These are phyloP conservation scores for Suillus variegatus DNA, from an alignment of 768 basidiomycete species.

Conservation along the genomic window DNA sequence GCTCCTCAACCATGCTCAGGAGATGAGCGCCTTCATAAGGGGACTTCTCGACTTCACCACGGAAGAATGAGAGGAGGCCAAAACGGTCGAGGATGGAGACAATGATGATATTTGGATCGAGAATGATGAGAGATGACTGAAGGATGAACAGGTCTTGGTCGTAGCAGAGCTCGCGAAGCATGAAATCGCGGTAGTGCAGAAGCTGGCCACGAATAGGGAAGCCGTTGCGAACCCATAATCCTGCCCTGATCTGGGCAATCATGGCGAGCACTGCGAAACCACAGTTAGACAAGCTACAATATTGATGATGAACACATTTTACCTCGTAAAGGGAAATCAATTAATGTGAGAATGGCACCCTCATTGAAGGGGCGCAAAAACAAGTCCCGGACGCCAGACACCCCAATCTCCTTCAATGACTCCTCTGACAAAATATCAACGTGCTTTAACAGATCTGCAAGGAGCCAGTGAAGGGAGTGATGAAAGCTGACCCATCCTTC, in stretches of 20 bases:
- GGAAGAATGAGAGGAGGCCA: constrained; percentile 78
- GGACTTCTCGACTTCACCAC: constrained; percentile 54
- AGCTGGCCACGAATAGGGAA: constrained; percentile 94
- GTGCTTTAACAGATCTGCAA: constrained; percentile 87
- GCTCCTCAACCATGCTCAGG: constrained; percentile 88
- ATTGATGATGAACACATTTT: constrained; percentile 23
- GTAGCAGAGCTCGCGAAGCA: constrained; percentile 93
- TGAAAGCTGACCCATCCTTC: constrained; percentile 91
- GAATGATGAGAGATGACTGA: constrained; percentile 78
- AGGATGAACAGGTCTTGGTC: constrained; percentile 94
- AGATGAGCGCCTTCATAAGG: constrained; percentile 72
- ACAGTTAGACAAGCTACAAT: constrained; percentile 5
- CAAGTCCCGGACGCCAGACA: constrained; percentile 58
- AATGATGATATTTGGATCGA: constrained; percentile 78
- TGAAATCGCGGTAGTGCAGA: constrained; percentile 94
- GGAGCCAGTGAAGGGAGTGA: constrained; percentile 88
- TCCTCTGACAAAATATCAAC: constrained; percentile 65
- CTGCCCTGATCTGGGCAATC: constrained; percentile 93
- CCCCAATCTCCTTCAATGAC: constrained; percentile 50
- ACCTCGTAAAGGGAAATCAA: constrained; percentile 93
- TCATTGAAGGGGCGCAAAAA: constrained; percentile 64
- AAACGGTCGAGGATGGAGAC: constrained; percentile 91
- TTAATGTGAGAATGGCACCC: constrained; percentile 67
- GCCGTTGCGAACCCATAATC: constrained; percentile 97
- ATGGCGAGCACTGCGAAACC: constrained; percentile 70